Base-by-base conservation (phyloP, 768 basidiomycete genomes). In the Rhizopogon vesiculosus region DNA sequence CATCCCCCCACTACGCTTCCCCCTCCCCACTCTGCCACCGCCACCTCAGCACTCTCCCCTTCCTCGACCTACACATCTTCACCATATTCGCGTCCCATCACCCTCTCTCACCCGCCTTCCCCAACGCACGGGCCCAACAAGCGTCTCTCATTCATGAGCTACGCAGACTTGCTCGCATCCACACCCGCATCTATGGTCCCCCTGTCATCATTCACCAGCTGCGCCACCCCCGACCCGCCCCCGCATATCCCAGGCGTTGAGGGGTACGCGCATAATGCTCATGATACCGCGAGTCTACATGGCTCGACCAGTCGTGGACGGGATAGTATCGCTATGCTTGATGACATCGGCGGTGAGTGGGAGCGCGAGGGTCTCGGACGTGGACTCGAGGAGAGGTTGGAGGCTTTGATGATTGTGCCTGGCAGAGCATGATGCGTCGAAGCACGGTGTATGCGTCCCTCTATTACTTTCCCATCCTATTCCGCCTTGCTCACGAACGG, bases 141-240 rank as follows among this genome's bases (percentile, higher is more conserved):
- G 62, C 86, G 91, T 2, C 81, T 93, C 10, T 93, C 91, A 0
- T 96, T 94, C 77, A 81, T 95, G 72, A 89, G 91, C 3, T 94
- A 94, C 69, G 81, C 86, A 28, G 93, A 95, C 69, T 79, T 95
- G 2, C 82, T 95, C 42, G 75, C 87, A 0, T 88, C 86, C 0
- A 84, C 90, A 0, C 93, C 93, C 0, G 76, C 85, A 0, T 78
- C 86, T 9, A 83, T 84, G 12, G 78, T 86, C 42, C 81, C 91
- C 1, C 80, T 96, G 3, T 84, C 84, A 0, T 82, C 83, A 3
- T 79, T 93, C 51, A 92, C 91, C 0, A 83, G 82, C 0, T 80
- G 84, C 1, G 80, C 82, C 0, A 68, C 79, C 3, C 65, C 73
- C 35, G 80, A 86, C 33, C 85, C 85, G 0, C 89, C 89, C 1